Conservation (phyloP, 2,329 filamentous ascomycete species). For the Xylariales sp. region DNA sequence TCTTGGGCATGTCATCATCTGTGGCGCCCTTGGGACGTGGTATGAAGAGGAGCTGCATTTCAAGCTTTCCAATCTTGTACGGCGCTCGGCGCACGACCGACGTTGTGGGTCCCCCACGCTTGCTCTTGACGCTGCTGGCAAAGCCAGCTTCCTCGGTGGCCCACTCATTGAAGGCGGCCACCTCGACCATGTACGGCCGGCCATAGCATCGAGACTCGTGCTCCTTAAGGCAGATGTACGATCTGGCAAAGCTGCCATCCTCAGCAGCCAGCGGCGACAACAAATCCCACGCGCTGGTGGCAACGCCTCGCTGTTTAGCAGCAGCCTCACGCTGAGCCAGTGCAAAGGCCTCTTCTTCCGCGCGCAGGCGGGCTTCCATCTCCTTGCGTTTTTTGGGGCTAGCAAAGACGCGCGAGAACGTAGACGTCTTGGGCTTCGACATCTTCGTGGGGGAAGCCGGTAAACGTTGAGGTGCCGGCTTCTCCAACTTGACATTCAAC, state of each 20-base stretch:
- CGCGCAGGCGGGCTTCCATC: conserved; percentile 76
- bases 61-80: conserved; percentile 94
- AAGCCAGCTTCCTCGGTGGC: conserved; percentile 78
- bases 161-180: conserved; percentile 98
- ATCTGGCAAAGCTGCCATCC: conserved; percentile 90
- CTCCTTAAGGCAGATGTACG: conserved; percentile 91
- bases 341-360: conserved; percentile 73
- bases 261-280: conserved; percentile 81
- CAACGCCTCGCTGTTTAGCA: conserved; percentile 56
- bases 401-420: conserved; percentile 87
- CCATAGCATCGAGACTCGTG: conserved; percentile 87
- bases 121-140: conserved; percentile 89
- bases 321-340: conserved; percentile 61
- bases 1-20: conserved; percentile 98
- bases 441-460: conserved; percentile 58
- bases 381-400: conserved; percentile 97
- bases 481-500: conserved; percentile 88
- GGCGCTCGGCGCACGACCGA: conserved; percentile 77
- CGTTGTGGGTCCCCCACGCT: conserved; percentile 60
- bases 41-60: conserved; percentile 90
- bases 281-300: conserved; percentile 78
- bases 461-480: conserved; percentile 60
- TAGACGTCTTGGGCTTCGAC: conserved; percentile 70
- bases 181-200: conserved; percentile 79
- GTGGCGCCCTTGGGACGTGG: conserved; percentile 81